Evolutionary conservation across 2,329 filamentous ascomycete species (phyloP).

Genomic region (Paraphaeosphaeria minitans): DNA sequence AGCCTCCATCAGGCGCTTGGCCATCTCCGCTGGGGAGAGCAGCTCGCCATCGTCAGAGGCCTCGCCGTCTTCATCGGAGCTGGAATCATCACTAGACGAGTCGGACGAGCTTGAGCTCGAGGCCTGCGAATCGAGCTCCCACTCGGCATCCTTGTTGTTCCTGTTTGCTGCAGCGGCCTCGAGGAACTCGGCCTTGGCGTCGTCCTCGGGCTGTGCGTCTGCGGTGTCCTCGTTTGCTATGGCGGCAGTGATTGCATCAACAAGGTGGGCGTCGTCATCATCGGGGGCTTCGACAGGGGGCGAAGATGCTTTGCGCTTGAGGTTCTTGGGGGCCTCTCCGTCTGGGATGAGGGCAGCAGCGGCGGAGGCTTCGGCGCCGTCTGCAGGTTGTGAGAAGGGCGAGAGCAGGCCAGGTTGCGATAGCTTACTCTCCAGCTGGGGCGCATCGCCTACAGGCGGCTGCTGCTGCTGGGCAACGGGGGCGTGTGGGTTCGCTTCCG

Average conservation of each 20-base stretch:
- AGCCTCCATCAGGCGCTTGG: constrained; percentile 84
- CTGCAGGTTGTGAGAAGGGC: constrained; percentile 27
- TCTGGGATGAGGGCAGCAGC: constrained; percentile 22
- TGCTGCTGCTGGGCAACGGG: constrained; percentile 14
- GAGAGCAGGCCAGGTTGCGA: constrained; percentile 28
- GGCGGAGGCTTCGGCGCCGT: constrained; percentile 27
- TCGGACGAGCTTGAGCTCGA: constrained; percentile 60
- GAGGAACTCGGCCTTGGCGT: constrained; percentile 50
- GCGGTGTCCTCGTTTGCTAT: neutral
- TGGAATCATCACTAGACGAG: constrained; percentile 56
- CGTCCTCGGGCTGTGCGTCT: constrained; percentile 18
- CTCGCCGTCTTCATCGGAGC: constrained; percentile 62
- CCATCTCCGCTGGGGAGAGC: constrained; percentile 80
- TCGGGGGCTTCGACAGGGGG: constrained; percentile 1
- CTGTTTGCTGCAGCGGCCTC: constrained; percentile 53
- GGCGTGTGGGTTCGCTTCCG: constrained; percentile 30
- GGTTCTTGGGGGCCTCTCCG: constrained; percentile 7
- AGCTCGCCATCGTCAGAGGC: constrained; percentile 63
- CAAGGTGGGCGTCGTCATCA: constrained; percentile 1
- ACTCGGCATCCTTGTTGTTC: constrained; percentile 70
- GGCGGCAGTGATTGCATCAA: constrained; percentile 1
- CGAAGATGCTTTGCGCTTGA: constrained; percentile 9
- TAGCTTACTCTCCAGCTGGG: constrained; percentile 33
- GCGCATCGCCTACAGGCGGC: constrained; percentile 27
- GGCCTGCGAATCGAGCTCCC: constrained; percentile 71